phyloP scores from a whole-genome alignment of 129 eudicot genomes.

The Lactuca sativa region DNA sequence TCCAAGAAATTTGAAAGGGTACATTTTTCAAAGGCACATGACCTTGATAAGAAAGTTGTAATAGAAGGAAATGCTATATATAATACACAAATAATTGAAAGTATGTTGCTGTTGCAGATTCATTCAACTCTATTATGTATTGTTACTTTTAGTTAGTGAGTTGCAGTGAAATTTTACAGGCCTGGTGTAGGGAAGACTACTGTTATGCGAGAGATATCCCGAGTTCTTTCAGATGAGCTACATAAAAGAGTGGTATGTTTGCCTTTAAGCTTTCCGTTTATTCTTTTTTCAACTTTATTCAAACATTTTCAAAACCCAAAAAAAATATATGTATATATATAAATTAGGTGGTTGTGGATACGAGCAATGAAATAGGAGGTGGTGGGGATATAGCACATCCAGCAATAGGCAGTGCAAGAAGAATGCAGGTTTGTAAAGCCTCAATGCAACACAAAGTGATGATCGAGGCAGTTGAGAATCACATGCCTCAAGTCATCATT shows the following conservation, averaged over 20 bases:
- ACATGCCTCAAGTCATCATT: conserved; percentile 86
- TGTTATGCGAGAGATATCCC: conserved; percentile 69
- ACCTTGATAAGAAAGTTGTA: too few species aligned
- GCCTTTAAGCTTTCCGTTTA: conserved; percentile 3
- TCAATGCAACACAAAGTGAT: conserved; percentile 69
- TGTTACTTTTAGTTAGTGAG: background rate
- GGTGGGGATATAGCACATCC: conserved; percentile 88
- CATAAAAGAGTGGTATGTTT: conserved; percentile 73
- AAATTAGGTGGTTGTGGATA: conserved; percentile 72
- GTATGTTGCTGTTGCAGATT: too few species aligned
- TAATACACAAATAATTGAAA: too few species aligned
- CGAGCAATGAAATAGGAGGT: conserved; percentile 87
- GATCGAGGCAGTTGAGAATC: conserved; percentile 92
- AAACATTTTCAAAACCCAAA: background rate
- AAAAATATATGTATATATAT: background rate
- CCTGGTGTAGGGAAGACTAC: conserved; percentile 92
- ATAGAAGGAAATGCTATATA: too few species aligned
- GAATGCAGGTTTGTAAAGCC: conserved; percentile 76
- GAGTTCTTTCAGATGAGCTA: conserved; percentile 70
- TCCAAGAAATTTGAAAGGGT: too few species aligned
- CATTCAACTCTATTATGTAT: too few species aligned
- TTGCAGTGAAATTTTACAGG: conserved; percentile 33
- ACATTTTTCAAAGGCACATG: too few species aligned
- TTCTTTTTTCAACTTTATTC: conserved; percentile 15
- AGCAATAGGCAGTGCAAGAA: conserved; percentile 69